Evolutionary conservation across 306 rosid species (phyloP).

Genomic region (Purshia tridentata): DNA sequence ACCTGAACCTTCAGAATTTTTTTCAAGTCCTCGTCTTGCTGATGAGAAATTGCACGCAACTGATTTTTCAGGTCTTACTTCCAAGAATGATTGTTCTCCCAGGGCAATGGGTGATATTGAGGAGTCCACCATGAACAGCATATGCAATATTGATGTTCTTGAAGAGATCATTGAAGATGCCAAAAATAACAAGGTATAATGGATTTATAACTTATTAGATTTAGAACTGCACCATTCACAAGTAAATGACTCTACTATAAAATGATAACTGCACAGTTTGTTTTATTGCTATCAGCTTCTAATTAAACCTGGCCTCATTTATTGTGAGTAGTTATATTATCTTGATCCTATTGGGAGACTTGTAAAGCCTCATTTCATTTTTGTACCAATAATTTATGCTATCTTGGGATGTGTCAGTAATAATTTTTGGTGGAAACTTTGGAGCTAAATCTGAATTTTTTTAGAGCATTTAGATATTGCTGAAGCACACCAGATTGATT

Average conservation of each 20-base stretch:
- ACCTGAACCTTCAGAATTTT: conserved; percentile 31
- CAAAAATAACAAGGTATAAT: conserved; percentile 74
- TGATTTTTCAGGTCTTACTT: conserved; percentile 24
- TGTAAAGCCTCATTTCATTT: background rate
- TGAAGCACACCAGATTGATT: background rate
- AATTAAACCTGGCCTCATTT: background rate
- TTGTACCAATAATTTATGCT: background rate
- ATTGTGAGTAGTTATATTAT: background rate
- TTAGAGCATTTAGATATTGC: background rate
- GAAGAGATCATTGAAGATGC: conserved; percentile 78
- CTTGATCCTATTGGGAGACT: background rate
- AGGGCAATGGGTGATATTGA: conserved; percentile 36
- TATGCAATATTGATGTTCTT: conserved; percentile 55
- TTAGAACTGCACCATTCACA: conserved; percentile 2
- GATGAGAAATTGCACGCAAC: conserved; percentile 28
- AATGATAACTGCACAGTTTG: background rate
- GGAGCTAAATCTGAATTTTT: background rate
- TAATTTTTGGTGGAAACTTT: background rate
- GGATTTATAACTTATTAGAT: conserved; percentile 13
- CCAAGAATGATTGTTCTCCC: conserved; percentile 23
- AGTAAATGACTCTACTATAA: background rate
- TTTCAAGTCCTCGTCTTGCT: conserved; percentile 19
- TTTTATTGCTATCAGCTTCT: background rate
- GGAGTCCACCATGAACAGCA: conserved; percentile 28
- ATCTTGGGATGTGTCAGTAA: background rate